Evolutionary conservation across 768 basidiomycete genomes (phyloP).

Genomic region (Lyophyllum decastes): DNA sequence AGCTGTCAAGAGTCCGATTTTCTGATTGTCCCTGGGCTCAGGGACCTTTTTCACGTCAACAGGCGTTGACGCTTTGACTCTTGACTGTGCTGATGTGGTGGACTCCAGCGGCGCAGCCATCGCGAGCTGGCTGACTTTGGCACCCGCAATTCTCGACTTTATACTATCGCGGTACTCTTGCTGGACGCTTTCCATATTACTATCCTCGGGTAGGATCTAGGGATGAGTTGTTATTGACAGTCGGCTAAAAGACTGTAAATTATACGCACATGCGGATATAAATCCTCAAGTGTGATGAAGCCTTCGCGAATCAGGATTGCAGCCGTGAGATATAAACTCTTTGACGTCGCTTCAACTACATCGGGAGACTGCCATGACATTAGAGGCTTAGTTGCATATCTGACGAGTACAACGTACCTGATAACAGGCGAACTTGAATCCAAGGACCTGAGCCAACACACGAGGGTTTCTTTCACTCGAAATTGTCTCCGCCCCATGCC

Average conservation of each 20-base stretch:
- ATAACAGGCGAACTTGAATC: slow-evolving; percentile 96
- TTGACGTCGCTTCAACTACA: slow-evolving; percentile 61
- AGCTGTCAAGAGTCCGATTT: slow-evolving; percentile 73
- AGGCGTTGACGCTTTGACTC: slow-evolving; percentile 39
- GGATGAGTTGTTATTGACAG: not conserved
- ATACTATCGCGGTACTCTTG: slow-evolving; percentile 68
- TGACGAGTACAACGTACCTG: slow-evolving; percentile 52
- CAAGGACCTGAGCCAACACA: slow-evolving; percentile 87
- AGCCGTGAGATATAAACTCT: slow-evolving; percentile 76
- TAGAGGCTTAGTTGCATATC: not conserved
- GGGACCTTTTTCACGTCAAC: slow-evolving; percentile 33
- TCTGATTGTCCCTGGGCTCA: slow-evolving; percentile 68
- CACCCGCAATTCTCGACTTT: slow-evolving; percentile 62
- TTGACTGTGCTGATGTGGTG: slow-evolving; percentile 38
- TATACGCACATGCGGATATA: slow-evolving; percentile 85
- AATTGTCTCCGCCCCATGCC: slow-evolving; percentile 15
- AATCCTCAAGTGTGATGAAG: slow-evolving; percentile 82
- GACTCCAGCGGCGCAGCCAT: slow-evolving; percentile 83
- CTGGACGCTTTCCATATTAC: slow-evolving; percentile 68
- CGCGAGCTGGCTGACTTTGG: slow-evolving; percentile 76
- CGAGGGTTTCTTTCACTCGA: slow-evolving; percentile 42
- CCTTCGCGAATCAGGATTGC: slow-evolving; percentile 90
- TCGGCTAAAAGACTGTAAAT: not conserved
- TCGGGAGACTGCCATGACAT: slow-evolving; percentile 49
- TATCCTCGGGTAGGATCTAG: slow-evolving; percentile 76